These are phyloP conservation scores for Parascedosporium putredinis DNA, from an alignment of 2,329 filamentous ascomycete species.

Conservation along the genomic window DNA sequence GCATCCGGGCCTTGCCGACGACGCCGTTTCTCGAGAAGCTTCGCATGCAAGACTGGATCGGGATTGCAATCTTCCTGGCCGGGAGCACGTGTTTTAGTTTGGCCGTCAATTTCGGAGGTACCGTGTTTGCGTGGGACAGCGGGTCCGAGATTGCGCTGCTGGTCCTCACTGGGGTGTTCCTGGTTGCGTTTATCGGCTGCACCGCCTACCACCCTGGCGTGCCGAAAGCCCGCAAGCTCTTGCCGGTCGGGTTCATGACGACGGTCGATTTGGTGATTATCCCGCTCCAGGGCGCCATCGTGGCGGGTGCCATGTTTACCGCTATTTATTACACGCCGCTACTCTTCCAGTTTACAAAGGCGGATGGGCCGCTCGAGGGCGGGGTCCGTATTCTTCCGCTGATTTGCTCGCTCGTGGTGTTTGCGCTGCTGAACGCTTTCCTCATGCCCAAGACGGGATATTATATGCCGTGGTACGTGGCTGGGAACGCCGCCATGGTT, in stretches of 20 bases:
- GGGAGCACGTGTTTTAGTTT: constrained; percentile 19
- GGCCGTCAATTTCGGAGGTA: constrained; percentile 40
- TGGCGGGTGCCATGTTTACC: constrained; percentile 17
- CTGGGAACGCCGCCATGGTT: constrained; percentile 22
- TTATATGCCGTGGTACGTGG: constrained; percentile 28
- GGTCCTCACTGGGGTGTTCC: constrained; percentile 28
- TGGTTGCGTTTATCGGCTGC: constrained; percentile 28
- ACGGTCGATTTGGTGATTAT: constrained; percentile 5
- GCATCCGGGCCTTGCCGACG: background rate
- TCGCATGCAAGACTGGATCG: background rate
- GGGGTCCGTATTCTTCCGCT: constrained; percentile 30
- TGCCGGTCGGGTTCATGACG: constrained; percentile 35
- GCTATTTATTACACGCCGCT: constrained; percentile 38
- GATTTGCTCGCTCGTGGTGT: constrained; percentile 24
- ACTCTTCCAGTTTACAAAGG: constrained; percentile 36
- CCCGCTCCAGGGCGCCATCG: constrained; percentile 11
- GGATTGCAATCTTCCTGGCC: background rate
- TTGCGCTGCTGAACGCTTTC: constrained; percentile 24
- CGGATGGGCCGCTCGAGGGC: constrained; percentile 27
- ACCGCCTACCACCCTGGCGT: constrained; percentile 15
- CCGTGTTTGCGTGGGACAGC: constrained; percentile 34
- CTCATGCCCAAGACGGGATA: constrained; percentile 24
- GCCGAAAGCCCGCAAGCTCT: constrained; percentile 21
- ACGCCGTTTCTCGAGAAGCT: background rate
- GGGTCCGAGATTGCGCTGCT: constrained; percentile 34